Evolutionary conservation across 1,139 yeast genomes (phyloP).

Genomic region (Suhomyces terraborum): DNA sequence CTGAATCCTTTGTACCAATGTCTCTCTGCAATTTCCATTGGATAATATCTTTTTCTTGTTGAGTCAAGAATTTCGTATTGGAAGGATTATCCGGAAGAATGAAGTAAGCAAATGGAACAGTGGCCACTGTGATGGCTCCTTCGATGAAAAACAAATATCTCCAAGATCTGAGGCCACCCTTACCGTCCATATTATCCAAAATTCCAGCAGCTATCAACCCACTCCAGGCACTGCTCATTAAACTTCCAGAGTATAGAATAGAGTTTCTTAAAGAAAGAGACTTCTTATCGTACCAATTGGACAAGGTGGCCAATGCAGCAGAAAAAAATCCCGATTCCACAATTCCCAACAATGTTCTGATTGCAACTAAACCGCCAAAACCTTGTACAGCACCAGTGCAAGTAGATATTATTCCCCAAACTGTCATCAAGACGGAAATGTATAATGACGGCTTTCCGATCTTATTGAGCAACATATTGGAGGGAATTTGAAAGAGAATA

Average conservation of each 20-base stretch:
- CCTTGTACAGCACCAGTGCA: conserved; percentile 45
- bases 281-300: conserved; percentile 51
- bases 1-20: conserved; percentile 45
- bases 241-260: conserved; percentile 62
- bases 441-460: conserved; percentile 54
- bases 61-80: conserved; percentile 24
- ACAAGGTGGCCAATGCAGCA: conserved; percentile 49
- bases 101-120: conserved; percentile 25
- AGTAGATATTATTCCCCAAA: conserved; percentile 56
- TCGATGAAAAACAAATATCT: conserved; percentile 26
- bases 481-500: conserved; percentile 60
- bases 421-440: conserved; percentile 51
- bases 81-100: conserved; percentile 26
- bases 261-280: conserved; percentile 57
- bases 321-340: conserved; percentile 64
- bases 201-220: conserved; percentile 73
- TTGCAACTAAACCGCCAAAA: conserved; percentile 45
- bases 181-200: conserved; percentile 48
- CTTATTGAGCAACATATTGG: conserved; percentile 50
- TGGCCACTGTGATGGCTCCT: conserved; percentile 25
- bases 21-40: conserved; percentile 43
- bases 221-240: conserved; percentile 80
- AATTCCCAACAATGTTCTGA: conserved; percentile 55
- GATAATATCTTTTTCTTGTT: conserved; percentile 23
- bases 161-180: conserved; percentile 39